phyloP scores from a whole-genome alignment of 495 filamentous ascomycete genomes.

The Hypoxylon lienhwacheense region DNA sequence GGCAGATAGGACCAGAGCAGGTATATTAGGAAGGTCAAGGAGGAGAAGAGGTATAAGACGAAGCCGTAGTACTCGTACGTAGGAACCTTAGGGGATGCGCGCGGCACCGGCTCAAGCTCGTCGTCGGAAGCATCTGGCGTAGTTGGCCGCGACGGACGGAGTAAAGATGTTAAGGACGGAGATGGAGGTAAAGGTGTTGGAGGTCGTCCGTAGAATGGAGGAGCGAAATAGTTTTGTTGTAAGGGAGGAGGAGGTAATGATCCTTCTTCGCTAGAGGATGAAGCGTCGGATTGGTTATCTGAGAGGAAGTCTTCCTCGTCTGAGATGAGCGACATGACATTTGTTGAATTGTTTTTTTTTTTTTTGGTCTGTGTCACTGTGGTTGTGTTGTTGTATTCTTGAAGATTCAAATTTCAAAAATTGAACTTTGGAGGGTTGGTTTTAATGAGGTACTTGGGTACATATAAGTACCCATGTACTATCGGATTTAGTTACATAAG shows the following conservation, averaged over 20 bases:
- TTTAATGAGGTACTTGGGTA: not conserved
- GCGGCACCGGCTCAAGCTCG: conserved; percentile 78
- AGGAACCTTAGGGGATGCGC: conserved; percentile 87
- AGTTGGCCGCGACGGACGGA: conserved; percentile 85
- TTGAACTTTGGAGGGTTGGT: not conserved
- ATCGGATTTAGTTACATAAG: too few relatives aligned
- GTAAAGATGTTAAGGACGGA: conserved; percentile 91
- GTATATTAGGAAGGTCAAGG: conserved; percentile 81
- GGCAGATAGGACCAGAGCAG: conserved; percentile 94
- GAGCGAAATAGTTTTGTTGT: conserved; percentile 68
- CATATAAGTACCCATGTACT: not conserved
- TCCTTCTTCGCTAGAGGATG: conserved; percentile 34
- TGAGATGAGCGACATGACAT: conserved; percentile 51
- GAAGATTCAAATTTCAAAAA: not conserved
- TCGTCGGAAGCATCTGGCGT: conserved; percentile 91
- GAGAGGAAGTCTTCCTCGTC: conserved; percentile 52
- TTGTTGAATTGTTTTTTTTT: not conserved
- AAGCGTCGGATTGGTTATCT: conserved; percentile 41
- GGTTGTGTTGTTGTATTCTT: not conserved
- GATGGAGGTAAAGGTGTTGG: conserved; percentile 91
- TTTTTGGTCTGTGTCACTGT: too few relatives aligned
- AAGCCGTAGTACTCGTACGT: conserved; percentile 99
- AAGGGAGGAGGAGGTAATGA: conserved; percentile 41
- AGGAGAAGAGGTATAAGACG: conserved; percentile 86
- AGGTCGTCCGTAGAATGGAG: conserved; percentile 85